Evolutionary conservation across 2,329 filamentous ascomycete species (phyloP), one percentile per base, ranked within the genome.

Genomic region (Aspergillus sp.): DNA sequence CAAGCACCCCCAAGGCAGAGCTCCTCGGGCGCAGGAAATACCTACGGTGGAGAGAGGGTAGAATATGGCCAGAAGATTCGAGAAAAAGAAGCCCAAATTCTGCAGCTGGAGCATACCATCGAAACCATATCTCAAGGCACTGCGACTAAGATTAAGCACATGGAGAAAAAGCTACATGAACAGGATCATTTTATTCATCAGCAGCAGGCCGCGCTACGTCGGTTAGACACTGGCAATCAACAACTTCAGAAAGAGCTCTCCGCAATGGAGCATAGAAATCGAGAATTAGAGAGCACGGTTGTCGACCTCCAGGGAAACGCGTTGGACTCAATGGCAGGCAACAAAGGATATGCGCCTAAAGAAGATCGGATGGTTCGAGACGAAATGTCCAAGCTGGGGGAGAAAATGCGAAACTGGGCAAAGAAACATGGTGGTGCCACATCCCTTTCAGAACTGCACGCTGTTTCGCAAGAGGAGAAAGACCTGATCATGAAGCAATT

Each of bases 331-430:
- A n/a, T 58, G 44, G 52, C n/a, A 7, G 12, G 14, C n/a, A 25
- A 25, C 17, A 51, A 46, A 43, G 15, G 17, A 11, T 53, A 31
- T 31, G 15, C 46, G 3, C 41, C 56, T 6, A 61, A 44, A 37
- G 54, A 55, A 33, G 54, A 55, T 23, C 33, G 40, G 14, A 17
- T 41, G 8, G 51, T 57, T 3, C 39, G 59, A 6, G 56, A 56
- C 11, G 56, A 56, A 8, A 41, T 61, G 6, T 37, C 49, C 3
- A 54, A 43, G 9, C 27, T 59, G 11, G 49, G 58, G 31, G 46
- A 49, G 25, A 51, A 23, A n/a, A 39, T 61, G 23, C 56, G 53
- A 4, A 12, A n/a, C 6, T 59, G 56, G 59, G 56, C 56, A 5
- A 46, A 37, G 33, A 55, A 39, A 1, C 44, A 56, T 17, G 52